phyloP scores from a whole-genome alignment of 805 yeast species.

The Candida saitoana region DNA sequence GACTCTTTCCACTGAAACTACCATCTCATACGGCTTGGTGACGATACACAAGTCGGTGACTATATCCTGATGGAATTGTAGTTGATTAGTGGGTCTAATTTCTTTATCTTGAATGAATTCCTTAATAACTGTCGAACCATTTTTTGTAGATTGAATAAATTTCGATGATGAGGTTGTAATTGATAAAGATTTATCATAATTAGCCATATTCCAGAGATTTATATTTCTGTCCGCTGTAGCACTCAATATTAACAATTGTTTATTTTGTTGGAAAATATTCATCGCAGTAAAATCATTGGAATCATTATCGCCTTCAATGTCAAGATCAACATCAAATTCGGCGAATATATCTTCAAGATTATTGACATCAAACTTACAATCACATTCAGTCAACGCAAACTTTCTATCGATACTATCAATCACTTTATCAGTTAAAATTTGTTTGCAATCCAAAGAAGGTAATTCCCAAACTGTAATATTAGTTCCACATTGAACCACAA shows the following conservation, averaged over 20 bases:
- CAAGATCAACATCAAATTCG: slow-evolving; percentile 17
- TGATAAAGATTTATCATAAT: slow-evolving; percentile 1
- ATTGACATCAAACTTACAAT: slow-evolving; percentile 9
- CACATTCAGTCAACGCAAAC: slow-evolving; percentile 21
- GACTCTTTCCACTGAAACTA: slow-evolving; percentile 64
- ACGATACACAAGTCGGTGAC: slow-evolving; percentile 41
- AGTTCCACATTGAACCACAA: slow-evolving; percentile 37
- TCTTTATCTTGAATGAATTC: neutral
- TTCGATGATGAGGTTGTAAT: neutral
- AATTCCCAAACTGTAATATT: slow-evolving; percentile 75
- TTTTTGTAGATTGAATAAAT: slow-evolving; percentile 2
- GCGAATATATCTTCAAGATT: slow-evolving; percentile 17
- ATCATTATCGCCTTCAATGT: slow-evolving; percentile 12
- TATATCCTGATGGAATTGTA: slow-evolving; percentile 7
- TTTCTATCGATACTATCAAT: slow-evolving; percentile 18
- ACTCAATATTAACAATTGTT: neutral
- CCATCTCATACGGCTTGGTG: slow-evolving; percentile 51
- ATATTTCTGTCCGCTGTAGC: slow-evolving; percentile 1
- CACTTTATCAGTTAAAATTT: slow-evolving; percentile 21
- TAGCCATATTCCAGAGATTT: slow-evolving; percentile 18
- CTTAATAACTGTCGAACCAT: slow-evolving; percentile 1
- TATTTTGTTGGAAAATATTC: neutral
- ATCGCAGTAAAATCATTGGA: neutral
- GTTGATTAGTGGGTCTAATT: neutral
- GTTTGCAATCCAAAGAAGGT: slow-evolving; percentile 54